Conservation (phyloP, 306 rosid genomes). For the Senna siamea region DNA sequence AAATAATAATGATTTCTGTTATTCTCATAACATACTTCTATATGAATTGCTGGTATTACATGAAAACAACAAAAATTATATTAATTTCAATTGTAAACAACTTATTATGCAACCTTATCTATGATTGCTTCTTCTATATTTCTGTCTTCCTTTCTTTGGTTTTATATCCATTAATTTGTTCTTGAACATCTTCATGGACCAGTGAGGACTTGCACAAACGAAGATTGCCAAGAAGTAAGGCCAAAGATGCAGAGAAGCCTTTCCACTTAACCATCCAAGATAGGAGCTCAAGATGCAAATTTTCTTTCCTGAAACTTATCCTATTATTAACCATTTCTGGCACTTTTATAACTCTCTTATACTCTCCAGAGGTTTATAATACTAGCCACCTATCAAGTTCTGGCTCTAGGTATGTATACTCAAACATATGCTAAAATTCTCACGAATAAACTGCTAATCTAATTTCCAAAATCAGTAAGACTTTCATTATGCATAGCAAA, state of each 20-base stretch:
- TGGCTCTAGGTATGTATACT: constrained; percentile 55
- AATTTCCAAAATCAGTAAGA: too few relatives aligned
- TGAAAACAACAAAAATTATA: too few relatives aligned
- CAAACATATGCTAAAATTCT: too few relatives aligned
- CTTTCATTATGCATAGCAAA: too few relatives aligned
- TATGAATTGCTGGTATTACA: too few relatives aligned
- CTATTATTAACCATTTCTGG: constrained; percentile 60
- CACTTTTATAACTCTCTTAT: constrained; percentile 62
- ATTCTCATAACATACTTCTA: too few relatives aligned
- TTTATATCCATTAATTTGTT: constrained; percentile 12
- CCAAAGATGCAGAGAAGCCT: constrained; percentile 62
- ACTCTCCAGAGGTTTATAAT: constrained; percentile 73
- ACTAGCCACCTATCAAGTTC: constrained; percentile 56
- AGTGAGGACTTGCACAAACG: constrained; percentile 73
- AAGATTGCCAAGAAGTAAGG: constrained; percentile 60
- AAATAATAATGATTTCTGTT: too few relatives aligned
- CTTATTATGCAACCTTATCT: not conserved
- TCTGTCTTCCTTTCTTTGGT: not conserved
- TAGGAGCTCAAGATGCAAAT: constrained; percentile 70
- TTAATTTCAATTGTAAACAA: not conserved
- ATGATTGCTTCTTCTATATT: not conserved
- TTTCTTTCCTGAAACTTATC: constrained; percentile 65
- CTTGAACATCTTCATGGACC: constrained; percentile 38
- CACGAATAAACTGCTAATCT: too few relatives aligned
- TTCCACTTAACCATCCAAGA: constrained; percentile 67